Percentiles rank a stretch among this genome's conserved stretches.
Evolutionary conservation across 805 yeast genomes (phyloP).

Genomic region (Teunomyces stri): DNA sequence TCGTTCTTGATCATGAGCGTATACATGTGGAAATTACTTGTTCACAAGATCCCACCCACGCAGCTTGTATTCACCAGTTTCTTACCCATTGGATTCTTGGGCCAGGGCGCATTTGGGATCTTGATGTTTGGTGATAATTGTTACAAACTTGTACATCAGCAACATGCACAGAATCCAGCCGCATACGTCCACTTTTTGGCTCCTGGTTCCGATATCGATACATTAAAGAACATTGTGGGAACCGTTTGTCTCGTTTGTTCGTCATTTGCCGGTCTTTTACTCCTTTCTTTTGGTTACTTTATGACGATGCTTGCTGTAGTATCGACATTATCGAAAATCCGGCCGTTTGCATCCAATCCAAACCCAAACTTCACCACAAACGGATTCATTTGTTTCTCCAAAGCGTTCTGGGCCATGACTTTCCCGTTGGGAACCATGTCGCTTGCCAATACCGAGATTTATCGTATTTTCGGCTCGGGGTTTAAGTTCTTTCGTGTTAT

Average conservation of each 20-base stretch:
- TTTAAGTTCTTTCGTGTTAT: constrained; percentile 60
- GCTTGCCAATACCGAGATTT: constrained; percentile 55
- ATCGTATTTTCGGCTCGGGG: constrained; percentile 22
- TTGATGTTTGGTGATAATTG: constrained; percentile 51
- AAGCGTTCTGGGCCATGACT: constrained; percentile 71
- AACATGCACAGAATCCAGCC: not conserved
- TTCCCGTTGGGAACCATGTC: constrained; percentile 84
- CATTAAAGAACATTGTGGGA: constrained; percentile 11
- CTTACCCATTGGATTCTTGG: constrained; percentile 79
- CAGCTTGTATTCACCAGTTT: constrained; percentile 61
- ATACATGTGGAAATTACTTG: constrained; percentile 57
- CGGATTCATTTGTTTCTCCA: constrained; percentile 16
- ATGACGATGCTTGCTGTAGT: constrained; percentile 36
- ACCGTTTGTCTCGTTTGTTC: constrained; percentile 12
- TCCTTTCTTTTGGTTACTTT: constrained; percentile 58
- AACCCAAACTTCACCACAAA: constrained; percentile 20
- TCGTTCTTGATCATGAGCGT: constrained; percentile 53
- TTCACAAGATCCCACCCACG: constrained; percentile 59
- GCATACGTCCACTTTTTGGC: constrained; percentile 2
- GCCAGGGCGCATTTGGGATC: constrained; percentile 78
- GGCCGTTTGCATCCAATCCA: constrained; percentile 32
- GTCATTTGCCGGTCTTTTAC: constrained; percentile 37
- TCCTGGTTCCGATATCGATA: constrained; percentile 7
- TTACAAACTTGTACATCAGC: constrained; percentile 7
- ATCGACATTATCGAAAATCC: constrained; percentile 41